A percentile compares a stretch with the other conserved stretches of the same genome.
These are phyloP conservation scores for Leccinellum rugosiceps DNA, from an alignment of 768 basidiomycete genomes.

Conservation along the genomic window DNA sequence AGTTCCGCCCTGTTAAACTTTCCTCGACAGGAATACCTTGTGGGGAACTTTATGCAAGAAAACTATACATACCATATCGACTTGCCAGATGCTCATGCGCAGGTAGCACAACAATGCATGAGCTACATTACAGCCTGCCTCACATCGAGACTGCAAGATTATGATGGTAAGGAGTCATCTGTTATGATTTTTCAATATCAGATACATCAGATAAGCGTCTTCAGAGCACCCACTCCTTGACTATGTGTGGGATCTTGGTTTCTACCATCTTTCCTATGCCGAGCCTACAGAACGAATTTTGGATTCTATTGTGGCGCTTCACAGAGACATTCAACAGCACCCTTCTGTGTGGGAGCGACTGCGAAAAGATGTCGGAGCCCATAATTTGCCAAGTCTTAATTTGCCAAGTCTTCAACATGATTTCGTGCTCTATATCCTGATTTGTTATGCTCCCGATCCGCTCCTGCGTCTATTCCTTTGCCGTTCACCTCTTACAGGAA, in stretches of 20 bases:
- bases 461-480: not conserved
- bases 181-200: no score
- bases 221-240: not conserved
- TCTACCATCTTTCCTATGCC: not conserved
- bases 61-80: not conserved
- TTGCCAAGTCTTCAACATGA: not conserved
- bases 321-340: not conserved
- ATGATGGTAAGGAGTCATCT: not conserved
- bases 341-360: not conserved
- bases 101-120: not conserved
- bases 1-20: not conserved
- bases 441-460: not conserved
- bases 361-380: not conserved
- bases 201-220: not conserved
- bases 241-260: not conserved
- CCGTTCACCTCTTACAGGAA: not conserved
- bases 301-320: not conserved
- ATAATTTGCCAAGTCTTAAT: no score
- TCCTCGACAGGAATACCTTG: not conserved
- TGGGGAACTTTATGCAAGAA: fast-evolving
- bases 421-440: not conserved
- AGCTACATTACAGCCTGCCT: not conserved
- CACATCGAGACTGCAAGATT: not conserved
- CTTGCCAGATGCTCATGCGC: not conserved
- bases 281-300: not conserved